Evolutionary conservation across 139 green algal genomes (phyloP), one percentile per base, ranked within the genome.

Genomic region (Volvox africanus): DNA sequence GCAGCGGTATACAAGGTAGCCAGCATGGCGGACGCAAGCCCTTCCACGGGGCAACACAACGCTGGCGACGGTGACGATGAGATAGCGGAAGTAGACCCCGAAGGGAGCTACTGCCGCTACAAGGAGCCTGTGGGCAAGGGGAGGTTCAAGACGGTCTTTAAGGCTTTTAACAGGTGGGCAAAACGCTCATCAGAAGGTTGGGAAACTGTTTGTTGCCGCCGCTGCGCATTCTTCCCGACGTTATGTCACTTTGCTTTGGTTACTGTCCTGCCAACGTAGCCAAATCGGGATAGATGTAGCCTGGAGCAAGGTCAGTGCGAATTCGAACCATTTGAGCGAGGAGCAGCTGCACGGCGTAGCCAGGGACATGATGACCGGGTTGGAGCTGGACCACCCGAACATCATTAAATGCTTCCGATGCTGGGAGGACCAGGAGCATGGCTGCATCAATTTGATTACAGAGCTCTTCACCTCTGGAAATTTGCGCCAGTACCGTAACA

Each of bases 381-480:
- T 98, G 30, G 93, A 96, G 21, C 90, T 99, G 88, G 96, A 99
- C 83, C 97, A 99, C 93, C 94, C 96, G 24, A 97, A 98, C 95
- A 97, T 99, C 89, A 99, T 99, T 92, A 96, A 96, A 50, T 97
- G 92, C 92, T 98, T 96, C 91, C 93, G 95, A 78, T 98, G 96
- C 89, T 99, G 97, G 97, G 82, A 97, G 86, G 95, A 97, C 83
- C 1, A 77, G 21, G 88, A 97, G 67, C 61, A 94, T 24, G 61
- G 92, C 44, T 97, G 95, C 93, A 98, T 99, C 92, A 99, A 99
- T 91, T 93, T 98, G n/a, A 95, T 99, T 85, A 99, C 97, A 21
- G 97, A 99, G 95, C 97, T 98, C 69, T 99, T 99, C 95, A 99
- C 97, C 12, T 97, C 93, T 3, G 97, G 97, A 86, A 98, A 98